A percentile compares a stretch with the other conserved stretches of the same genome.
These are phyloP conservation scores for Coemansia sp. DNA, from an alignment of 192 early-diverging fungal species.

Conservation along the genomic window DNA sequence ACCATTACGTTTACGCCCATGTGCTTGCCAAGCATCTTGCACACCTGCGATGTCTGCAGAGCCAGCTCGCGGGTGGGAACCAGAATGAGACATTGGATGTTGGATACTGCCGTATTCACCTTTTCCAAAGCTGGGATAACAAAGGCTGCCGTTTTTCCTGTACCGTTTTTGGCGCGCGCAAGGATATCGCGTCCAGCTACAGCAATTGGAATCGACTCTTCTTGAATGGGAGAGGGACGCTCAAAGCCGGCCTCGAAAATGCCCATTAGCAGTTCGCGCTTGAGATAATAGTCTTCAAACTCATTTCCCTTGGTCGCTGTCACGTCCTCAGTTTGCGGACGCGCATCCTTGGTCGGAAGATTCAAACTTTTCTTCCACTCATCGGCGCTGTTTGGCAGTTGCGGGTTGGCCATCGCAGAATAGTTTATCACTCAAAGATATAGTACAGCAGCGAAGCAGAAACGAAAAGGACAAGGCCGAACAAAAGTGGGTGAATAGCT, in stretches of 20 bases:
- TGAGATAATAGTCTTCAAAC: conserved; percentile 98
- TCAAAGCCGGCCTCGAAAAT: conserved; percentile 99
- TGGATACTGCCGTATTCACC: conserved; percentile 79
- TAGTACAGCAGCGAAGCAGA: conserved; percentile 10
- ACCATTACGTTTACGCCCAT: conserved; percentile 97
- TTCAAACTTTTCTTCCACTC: conserved; percentile 76
- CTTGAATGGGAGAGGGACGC: conserved; percentile 95
- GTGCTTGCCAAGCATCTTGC: conserved; percentile 96
- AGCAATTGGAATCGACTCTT: conserved; percentile 98
- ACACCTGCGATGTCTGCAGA: conserved; percentile 98
- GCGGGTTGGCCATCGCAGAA: conserved; percentile 49
- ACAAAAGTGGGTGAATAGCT: background rate
- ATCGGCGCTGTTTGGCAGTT: conserved; percentile 47
- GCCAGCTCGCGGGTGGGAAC: conserved; percentile 98
- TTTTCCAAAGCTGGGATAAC: conserved; percentile 95
- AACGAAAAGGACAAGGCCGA: background rate
- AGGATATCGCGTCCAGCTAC: conserved; percentile 94
- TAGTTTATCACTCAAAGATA: background rate
- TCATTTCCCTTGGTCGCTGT: conserved; percentile 98
- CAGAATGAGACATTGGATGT: conserved; percentile 90
- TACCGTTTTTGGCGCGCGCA: conserved; percentile 94
- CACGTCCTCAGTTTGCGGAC: conserved; percentile 97
- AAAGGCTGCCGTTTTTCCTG: conserved; percentile 96
- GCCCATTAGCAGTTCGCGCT: conserved; percentile 96
- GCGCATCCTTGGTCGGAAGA: conserved; percentile 80